Base-by-base conservation (phyloP, 78 protist species). In the Chrysochromulina parva region DNA sequence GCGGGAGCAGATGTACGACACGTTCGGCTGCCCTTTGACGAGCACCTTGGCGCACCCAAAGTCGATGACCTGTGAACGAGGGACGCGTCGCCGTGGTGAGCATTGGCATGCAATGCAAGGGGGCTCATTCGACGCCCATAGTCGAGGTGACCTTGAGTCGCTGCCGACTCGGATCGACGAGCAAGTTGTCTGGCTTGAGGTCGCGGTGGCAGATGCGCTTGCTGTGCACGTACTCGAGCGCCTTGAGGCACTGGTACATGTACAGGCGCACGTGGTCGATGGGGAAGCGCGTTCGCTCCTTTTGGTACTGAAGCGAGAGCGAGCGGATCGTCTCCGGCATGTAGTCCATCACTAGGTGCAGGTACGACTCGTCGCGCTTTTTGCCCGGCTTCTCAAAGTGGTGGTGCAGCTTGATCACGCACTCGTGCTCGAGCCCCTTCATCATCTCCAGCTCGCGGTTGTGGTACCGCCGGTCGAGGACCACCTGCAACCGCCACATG, bases 1-100 rank as follows among this genome's bases (percentile, higher is more conserved):
- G 38, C 99, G 97, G 76, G 99, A 98, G 93, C 99, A 99, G 57
- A 99, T 98, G 96, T 99, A 99, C 28, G 99, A 80, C n/a, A 98
- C 99, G 88, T 98, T 99, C 28, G 99, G 96, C 93, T 99, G 98
- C 28, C 98, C 99, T 90, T 47, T n/a, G 17, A 90, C 94, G 13
- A 98, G 94, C 20, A 91, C 91, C 24, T 26, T 60, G 47, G 17
- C 71, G 73, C 96, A 93, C 3, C 99, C 99, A 85, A 99, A 99
- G 90, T 99, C 99, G 95, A 98, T 97, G 65, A 99, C n/a, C n/a
- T n/a, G n/a, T n/a, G n/a, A n/a, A n/a, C n/a, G n/a, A n/a, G n/a
- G n/a, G n/a, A n/a, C n/a, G n/a, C n/a, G n/a, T n/a, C n/a, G n/a
- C n/a, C n/a, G n/a, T n/a, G n/a, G n/a, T n/a, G n/a, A n/a, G n/a